phyloP scores from a whole-genome alignment of 148 eudicot genomes.

The Rhododendron simsii region DNA sequence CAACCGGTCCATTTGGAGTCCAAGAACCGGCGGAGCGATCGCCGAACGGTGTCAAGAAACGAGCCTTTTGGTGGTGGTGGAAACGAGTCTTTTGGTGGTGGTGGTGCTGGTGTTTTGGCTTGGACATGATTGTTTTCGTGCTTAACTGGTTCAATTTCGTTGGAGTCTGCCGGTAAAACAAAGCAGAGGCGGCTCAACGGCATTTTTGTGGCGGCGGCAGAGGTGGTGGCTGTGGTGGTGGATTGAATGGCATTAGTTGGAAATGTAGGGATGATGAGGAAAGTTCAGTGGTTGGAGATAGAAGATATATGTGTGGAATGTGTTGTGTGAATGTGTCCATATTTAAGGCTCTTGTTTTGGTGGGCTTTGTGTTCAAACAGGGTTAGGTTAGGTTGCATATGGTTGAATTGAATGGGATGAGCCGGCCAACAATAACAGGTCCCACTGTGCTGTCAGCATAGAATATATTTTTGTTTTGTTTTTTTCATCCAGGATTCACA shows the following conservation, averaged over 20 bases:
- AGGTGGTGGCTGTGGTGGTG: neutral
- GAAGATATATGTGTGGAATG: neutral
- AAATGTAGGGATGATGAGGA: neutral
- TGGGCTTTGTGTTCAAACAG: constrained; percentile 23
- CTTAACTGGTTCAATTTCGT: constrained; percentile 3
- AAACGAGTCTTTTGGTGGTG: constrained; percentile 10
- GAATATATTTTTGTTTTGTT: neutral
- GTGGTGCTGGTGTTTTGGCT: neutral
- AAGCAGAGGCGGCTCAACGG: constrained; percentile 48
- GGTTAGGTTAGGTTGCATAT: constrained; percentile 44
- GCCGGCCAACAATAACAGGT: constrained; percentile 19
- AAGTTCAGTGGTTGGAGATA: neutral
- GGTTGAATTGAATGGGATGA: constrained; percentile 31
- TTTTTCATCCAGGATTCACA: neutral
- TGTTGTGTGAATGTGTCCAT: neutral
- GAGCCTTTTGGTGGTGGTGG: constrained; percentile 6
- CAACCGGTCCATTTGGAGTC: constrained; percentile 15
- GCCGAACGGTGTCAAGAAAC: constrained; percentile 19
- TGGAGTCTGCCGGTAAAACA: constrained; percentile 36
- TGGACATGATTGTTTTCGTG: neutral
- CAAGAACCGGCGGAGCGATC: constrained; percentile 24
- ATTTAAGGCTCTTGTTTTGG: neutral
- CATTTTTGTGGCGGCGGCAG: constrained; percentile 21
- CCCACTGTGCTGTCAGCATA: neutral
- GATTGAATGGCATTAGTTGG: constrained; percentile 9